These are phyloP conservation scores for Azolla pinnata DNA, from an alignment of 75 land plant genomes.

Conservation along the genomic window DNA sequence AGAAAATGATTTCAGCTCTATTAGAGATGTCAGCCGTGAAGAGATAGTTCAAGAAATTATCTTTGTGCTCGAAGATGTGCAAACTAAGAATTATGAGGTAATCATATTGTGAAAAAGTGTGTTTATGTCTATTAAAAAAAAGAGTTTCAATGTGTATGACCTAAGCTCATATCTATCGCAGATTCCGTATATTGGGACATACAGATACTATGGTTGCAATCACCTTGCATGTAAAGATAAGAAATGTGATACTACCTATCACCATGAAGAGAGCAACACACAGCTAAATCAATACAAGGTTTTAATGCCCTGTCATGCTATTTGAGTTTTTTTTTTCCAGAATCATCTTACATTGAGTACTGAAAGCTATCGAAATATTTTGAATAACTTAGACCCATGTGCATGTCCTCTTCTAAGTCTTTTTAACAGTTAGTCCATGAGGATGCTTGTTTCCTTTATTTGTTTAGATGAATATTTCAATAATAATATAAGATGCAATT, in stretches of 20 bases:
- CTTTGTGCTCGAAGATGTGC: constrained; percentile 50
- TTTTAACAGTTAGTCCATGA: neutral
- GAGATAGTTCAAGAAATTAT: constrained; percentile 39
- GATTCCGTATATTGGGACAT: constrained; percentile 88
- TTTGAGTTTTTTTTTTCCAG: too few relatives aligned
- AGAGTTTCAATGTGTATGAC: neutral
- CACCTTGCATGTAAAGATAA: constrained; percentile 46
- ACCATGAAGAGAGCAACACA: neutral
- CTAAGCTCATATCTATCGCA: too few relatives aligned
- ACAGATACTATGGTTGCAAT: constrained; percentile 58
- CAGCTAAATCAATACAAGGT: neutral
- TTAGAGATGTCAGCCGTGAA: constrained; percentile 26
- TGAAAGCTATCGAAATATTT: neutral
- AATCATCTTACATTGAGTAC: too few relatives aligned
- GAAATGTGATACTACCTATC: neutral
- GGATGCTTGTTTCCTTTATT: neutral
- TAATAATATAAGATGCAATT: too few relatives aligned
- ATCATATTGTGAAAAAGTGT: constrained; percentile 5
- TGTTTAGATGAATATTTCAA: too few relatives aligned
- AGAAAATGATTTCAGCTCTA: constrained; percentile 18
- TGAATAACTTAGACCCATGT: neutral
- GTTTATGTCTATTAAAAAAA: neutral
- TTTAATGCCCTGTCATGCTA: too few relatives aligned
- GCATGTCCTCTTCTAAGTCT: neutral
- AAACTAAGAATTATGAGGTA: constrained; percentile 75